phyloP scores from a whole-genome alignment of 2,329 filamentous ascomycete species.

The Alternaria incomplexa region DNA sequence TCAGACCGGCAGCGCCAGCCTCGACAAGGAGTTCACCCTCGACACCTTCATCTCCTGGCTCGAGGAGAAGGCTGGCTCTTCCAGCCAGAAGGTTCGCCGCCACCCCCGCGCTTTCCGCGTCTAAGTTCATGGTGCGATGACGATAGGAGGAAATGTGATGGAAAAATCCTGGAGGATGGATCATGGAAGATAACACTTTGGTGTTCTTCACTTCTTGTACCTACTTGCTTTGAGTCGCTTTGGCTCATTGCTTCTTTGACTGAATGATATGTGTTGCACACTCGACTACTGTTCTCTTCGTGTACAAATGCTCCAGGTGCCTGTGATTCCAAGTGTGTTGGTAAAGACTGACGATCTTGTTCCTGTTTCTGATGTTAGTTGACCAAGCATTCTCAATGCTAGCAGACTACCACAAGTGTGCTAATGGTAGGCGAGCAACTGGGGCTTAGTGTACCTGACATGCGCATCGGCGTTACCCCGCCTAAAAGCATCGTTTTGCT shows the following conservation, averaged over 20 bases:
- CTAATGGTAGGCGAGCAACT: not conserved
- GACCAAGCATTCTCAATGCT: not conserved
- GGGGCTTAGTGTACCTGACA: not conserved
- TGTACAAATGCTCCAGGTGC: not conserved
- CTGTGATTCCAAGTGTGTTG: not conserved
- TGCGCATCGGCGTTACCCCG: not conserved
- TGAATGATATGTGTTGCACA: conserved; percentile 15
- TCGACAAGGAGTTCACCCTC: conserved; percentile 24
- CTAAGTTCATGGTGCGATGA: not conserved
- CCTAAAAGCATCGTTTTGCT: not conserved
- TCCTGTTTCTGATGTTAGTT: not conserved
- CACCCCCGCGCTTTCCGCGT: conserved; percentile 27
- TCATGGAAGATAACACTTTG: not conserved
- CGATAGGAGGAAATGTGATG: not conserved
- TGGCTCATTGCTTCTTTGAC: not conserved
- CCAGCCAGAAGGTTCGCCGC: conserved; percentile 22
- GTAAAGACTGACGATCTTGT: not conserved
- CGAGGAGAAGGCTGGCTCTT: conserved; percentile 25
- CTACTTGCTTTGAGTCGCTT: conserved; percentile 3
- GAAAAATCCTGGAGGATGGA: not conserved
- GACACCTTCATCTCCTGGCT: conserved; percentile 33
- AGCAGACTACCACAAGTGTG: not conserved
- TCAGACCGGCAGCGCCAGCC: not conserved
- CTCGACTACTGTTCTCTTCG: not conserved
- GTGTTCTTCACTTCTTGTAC: conserved; percentile 27